phyloP scores from a whole-genome alignment of 2,329 filamentous ascomycete species.

The Ophiostoma piceae region DNA sequence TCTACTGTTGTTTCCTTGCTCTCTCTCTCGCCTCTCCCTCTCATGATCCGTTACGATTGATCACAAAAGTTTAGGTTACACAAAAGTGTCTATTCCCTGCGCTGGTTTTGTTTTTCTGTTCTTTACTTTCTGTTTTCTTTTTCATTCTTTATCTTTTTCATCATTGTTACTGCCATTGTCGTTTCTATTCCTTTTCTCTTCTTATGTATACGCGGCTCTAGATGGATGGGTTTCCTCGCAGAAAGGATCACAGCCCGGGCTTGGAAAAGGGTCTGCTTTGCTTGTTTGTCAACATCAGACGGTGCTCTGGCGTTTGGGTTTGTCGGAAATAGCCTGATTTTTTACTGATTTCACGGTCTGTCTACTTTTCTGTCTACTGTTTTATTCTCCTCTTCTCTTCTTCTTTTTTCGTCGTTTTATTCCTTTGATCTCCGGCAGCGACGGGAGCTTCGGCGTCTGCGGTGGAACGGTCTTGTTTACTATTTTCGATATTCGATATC shows the following conservation, averaged over 20 bases:
- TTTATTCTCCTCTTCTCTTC: not conserved
- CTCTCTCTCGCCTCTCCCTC: not conserved
- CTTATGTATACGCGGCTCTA: conserved; percentile 1
- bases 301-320: conserved; percentile 11
- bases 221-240: not conserved
- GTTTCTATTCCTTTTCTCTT: not conserved
- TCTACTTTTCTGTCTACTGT: not conserved
- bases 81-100: conserved; percentile 16
- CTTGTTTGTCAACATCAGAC: not conserved
- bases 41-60: conserved; percentile 14
- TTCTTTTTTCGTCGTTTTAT: not conserved
- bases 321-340: not conserved
- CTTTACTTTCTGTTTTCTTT: not conserved
- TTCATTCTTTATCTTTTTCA: not conserved
- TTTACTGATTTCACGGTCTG: not conserved
- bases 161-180: not conserved
- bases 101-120: not conserved
- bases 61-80: conserved; percentile 15
- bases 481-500: not conserved
- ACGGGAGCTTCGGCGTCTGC: conserved; percentile 19
- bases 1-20: not conserved
- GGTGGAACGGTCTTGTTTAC: conserved; percentile 8
- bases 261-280: conserved; percentile 16
- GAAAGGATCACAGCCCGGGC: not conserved
- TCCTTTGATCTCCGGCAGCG: conserved; percentile 16